Conservation (phyloP, 202 grass and related monocot species). For the Brachypodium distachyon region DNA sequence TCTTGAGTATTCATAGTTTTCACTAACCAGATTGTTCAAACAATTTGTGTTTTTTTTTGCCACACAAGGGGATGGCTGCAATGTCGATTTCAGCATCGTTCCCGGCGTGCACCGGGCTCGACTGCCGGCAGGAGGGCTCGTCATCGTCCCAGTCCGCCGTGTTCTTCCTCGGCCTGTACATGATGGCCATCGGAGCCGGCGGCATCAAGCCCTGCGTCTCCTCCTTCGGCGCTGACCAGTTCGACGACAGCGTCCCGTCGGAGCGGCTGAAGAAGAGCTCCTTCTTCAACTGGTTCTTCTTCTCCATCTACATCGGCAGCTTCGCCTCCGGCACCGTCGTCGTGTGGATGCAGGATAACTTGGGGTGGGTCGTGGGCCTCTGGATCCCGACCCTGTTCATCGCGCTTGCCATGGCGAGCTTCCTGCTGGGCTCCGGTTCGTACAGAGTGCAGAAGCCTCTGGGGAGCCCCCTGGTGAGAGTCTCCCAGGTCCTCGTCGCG, state of each 20-base stretch:
- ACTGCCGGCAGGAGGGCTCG: constrained; percentile 13
- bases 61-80: constrained; percentile 52
- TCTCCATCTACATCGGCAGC: constrained; percentile 56
- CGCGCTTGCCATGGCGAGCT: constrained; percentile 36
- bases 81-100: constrained; percentile 47
- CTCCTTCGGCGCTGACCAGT: constrained; percentile 68
- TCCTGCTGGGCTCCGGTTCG: constrained; percentile 35
- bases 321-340: constrained; percentile 37
- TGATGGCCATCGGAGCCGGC: constrained; percentile 58
- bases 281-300: constrained; percentile 72
- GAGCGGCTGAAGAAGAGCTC: constrained; percentile 44
- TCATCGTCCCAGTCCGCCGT: constrained; percentile 14
- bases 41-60: background rate
- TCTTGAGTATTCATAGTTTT: background rate
- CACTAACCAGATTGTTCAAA: no score
- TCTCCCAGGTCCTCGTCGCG: constrained; percentile 47
- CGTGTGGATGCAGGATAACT: constrained; percentile 60
- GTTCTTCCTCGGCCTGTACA: constrained; percentile 63
- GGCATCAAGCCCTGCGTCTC: constrained; percentile 70
- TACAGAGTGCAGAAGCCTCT: constrained; percentile 48
- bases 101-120: constrained; percentile 26
- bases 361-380: constrained; percentile 46
- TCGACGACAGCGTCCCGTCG: constrained; percentile 39
- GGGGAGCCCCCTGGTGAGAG: constrained; percentile 42
- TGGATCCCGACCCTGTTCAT: constrained; percentile 50